These are phyloP conservation scores for Aspergillus sp. DNA, from an alignment of 2,329 filamentous ascomycete genomes.

Conservation along the genomic window DNA sequence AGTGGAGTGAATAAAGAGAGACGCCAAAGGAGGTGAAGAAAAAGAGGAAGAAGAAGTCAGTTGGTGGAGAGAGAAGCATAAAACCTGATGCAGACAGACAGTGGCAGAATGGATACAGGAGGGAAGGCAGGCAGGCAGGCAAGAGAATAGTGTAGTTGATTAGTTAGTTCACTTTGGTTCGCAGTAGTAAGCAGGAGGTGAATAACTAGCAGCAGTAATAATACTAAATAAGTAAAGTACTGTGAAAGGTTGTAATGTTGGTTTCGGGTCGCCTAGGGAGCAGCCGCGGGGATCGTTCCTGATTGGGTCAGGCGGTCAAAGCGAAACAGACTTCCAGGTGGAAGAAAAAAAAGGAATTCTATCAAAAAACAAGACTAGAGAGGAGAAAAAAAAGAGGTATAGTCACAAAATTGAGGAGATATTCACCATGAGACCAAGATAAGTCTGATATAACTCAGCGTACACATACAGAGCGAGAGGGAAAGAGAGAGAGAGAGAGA, in stretches of 20 bases:
- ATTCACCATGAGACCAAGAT: no score
- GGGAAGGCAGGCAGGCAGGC: constrained; percentile 4
- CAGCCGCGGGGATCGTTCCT: constrained; percentile 1
- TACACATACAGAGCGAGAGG: neutral
- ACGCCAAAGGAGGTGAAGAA: constrained; percentile 7
- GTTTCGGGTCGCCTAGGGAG: neutral
- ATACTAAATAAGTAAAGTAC: no score
- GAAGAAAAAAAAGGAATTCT: neutral
- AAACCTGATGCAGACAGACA: constrained; percentile 11
- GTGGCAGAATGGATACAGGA: constrained; percentile 13
- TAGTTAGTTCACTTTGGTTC: no score
- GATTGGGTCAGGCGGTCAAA: constrained; percentile 1
- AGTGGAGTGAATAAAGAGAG: constrained; percentile 5
- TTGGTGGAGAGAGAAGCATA: constrained; percentile 14
- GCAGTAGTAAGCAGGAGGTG: constrained; percentile 6
- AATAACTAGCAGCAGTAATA: no score
- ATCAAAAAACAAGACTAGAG: constrained; percentile 4
- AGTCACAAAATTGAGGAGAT: neutral
- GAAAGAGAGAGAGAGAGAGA: constrained; percentile 6
- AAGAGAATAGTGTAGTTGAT: neutral
- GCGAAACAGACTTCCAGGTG: neutral
- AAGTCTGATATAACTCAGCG: no score
- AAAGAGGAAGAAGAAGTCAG: neutral
- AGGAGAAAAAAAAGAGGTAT: neutral
- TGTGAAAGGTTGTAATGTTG: neutral